phyloP scores from a whole-genome alignment of 1,284 basidiomycete genomes.

The Cutaneotrichosporon sp. region DNA sequence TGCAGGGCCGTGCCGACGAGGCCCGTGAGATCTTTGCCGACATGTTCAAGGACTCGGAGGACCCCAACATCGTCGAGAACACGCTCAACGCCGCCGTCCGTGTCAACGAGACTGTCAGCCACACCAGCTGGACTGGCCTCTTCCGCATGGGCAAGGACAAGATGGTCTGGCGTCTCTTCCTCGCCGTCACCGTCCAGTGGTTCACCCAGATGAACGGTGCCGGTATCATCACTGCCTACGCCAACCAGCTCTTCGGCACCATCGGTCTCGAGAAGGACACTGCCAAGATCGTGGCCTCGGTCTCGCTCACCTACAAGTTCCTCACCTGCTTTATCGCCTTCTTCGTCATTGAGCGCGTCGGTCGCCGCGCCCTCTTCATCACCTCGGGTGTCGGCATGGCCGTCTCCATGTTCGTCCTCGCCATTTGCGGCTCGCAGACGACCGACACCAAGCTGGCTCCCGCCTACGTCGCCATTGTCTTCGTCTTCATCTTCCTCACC shows the following conservation, averaged over 20 bases:
- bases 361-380: constrained; percentile 42
- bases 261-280: constrained; percentile 33
- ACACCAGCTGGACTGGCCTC: constrained; percentile 27
- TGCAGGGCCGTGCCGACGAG: constrained; percentile 53
- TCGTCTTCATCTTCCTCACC: constrained; percentile 37
- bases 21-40: constrained; percentile 52
- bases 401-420: constrained; percentile 37
- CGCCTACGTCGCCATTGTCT: constrained; percentile 36
- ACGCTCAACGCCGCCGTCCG: constrained; percentile 25
- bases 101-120: constrained; percentile 26
- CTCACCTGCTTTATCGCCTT: constrained; percentile 36
- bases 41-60: constrained; percentile 27
- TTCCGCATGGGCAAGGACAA: constrained; percentile 53
- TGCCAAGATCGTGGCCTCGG: constrained; percentile 34
- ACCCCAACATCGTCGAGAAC: constrained; percentile 25
- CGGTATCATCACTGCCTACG: constrained; percentile 38
- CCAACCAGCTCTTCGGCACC: constrained; percentile 30
- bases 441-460: constrained; percentile 27
- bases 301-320: constrained; percentile 34
- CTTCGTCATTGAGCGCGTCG: constrained; percentile 33
- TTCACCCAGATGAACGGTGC: constrained; percentile 49
- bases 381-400: constrained; percentile 39
- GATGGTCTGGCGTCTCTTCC: constrained; percentile 52
- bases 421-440: constrained; percentile 39
- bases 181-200: constrained; percentile 45